phyloP scores from a whole-genome alignment of 2,329 filamentous ascomycete species.

The Fusarium caatingaense region DNA sequence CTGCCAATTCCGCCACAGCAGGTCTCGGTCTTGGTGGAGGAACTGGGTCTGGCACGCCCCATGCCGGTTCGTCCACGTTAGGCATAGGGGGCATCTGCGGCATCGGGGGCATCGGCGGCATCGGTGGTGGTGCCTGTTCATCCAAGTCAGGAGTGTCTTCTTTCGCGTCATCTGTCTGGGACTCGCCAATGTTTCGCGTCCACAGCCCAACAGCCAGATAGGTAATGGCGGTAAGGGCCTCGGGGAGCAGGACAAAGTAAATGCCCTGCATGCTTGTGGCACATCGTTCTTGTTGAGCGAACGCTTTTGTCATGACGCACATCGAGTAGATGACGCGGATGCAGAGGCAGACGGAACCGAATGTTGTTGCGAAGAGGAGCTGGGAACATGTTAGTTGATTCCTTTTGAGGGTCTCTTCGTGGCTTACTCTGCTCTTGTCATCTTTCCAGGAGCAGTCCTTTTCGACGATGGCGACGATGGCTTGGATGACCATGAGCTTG shows the following conservation, averaged over 20 bases:
- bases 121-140: background rate
- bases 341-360: background rate
- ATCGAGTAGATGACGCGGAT: background rate
- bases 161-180: background rate
- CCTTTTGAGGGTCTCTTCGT: rapidly evolving
- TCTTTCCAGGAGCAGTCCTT: background rate
- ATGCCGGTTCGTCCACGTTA: no score
- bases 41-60: background rate
- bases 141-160: background rate
- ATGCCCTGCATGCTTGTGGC: background rate
- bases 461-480: background rate
- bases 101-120: no score
- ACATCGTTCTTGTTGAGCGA: background rate
- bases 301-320: background rate
- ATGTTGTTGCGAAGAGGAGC: background rate
- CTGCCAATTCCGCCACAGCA: background rate
- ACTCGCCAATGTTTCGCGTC: background rate
- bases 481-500: background rate
- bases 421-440: background rate
- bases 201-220: background rate
- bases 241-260: background rate
- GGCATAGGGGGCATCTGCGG: no score
- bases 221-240: background rate
- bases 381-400: background rate
- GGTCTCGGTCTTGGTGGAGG: background rate